Conservation (phyloP, 306 rosid genomes). For the Fragaria nilgerrensis region DNA sequence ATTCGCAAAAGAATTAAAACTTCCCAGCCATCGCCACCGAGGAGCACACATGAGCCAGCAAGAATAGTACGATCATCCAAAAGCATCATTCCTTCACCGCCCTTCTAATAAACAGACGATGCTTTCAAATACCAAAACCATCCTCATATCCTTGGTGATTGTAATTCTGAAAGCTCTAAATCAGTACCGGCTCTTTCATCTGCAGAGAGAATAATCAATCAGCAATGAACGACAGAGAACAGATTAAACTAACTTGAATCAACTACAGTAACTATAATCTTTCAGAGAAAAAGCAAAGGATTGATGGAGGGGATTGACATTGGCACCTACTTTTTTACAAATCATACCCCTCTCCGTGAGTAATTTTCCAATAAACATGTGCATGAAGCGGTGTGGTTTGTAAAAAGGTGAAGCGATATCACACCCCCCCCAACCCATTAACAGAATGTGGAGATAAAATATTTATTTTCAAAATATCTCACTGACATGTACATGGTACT, state of each 20-base stretch:
- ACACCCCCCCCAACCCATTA: not conserved
- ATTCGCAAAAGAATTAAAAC: conserved; percentile 19
- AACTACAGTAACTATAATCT: not conserved
- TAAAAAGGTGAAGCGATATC: no score
- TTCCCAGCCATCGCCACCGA: conserved; percentile 44
- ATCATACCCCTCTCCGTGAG: no score
- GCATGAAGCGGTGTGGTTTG: no score
- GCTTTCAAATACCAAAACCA: conserved; percentile 1
- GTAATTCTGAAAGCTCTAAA: not conserved
- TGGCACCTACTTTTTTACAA: not conserved
- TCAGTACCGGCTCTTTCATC: conserved; percentile 1
- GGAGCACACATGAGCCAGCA: conserved; percentile 14
- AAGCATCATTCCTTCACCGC: not conserved
- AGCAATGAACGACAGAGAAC: not conserved
- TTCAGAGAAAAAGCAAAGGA: not conserved
- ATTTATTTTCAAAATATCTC: not conserved
- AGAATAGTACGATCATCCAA: not conserved
- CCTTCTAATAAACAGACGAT: not conserved
- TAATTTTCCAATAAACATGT: no score
- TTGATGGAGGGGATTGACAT: not conserved
- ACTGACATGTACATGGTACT: conserved; percentile 57
- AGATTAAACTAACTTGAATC: not conserved
- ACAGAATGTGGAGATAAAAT: not conserved
- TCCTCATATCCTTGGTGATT: not conserved
- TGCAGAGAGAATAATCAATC: not conserved